Base-by-base conservation (phyloP, 352 stramenopile species). In the Aphanomyces cochlioides region DNA sequence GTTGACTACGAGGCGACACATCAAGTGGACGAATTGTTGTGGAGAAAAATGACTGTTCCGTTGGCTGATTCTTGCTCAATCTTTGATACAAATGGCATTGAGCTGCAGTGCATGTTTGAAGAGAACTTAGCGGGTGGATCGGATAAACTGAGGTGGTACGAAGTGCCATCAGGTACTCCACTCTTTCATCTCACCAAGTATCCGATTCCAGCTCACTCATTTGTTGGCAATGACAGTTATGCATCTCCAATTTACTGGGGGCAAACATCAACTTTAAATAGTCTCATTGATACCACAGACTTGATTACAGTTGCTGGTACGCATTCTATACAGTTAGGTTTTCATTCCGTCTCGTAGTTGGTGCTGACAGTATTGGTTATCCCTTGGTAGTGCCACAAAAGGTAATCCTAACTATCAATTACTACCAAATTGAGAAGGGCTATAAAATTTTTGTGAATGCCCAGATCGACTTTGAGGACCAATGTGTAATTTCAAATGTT, bases 11-110 rank as follows among this genome's bases (percentile, higher is more conserved):
- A 97, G 8, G 66, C 96, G 57, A 98, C 93, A 0, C 76, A 96
- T 2, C 80, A 94, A 60, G 95, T 98, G 40, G 93, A 95, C 61
- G 89, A 98, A 66, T 98, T 96, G 68, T 84, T 82, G 28, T 97
- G 88, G 84, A 83, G 88, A 34, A 93, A 93, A 60, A 87, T 96
- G 47, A 81, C 90, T 10, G 77, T 76, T 2, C 87, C 89, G 2
- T 81, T 90, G 40, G 88, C 87, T 13, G 90, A 97, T 71, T 78
- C 77, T n/a, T 97, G 90, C 69, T 47, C 85, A 19, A 79, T 95
- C 53, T 66, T 81, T 47, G 84, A 86, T 57, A 86, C 77, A 0
- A 74, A 85, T 19, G 92, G 92, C 5, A 85, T 97, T 54, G 82
- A 84, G 47, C 77, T 98, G 13, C 82, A 89, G 7, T 99, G 96